Evolutionary conservation across 495 filamentous ascomycete species (phyloP).

Genomic region (Daldinia loculata): DNA sequence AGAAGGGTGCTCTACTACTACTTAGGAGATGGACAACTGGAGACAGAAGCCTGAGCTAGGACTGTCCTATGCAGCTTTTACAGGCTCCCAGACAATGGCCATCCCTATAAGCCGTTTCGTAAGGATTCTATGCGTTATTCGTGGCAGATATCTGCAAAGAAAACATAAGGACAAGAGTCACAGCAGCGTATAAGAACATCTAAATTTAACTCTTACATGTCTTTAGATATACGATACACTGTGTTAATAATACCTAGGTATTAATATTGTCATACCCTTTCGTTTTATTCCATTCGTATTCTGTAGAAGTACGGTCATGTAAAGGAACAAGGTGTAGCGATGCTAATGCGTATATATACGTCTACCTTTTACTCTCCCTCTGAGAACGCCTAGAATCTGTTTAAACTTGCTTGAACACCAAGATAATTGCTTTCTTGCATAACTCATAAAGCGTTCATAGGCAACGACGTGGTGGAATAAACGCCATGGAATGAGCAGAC

Average conservation of each 20-base stretch:
- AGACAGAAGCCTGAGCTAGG: neutral
- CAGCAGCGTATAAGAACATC: neutral
- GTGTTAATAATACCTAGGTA: neutral
- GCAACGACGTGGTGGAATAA: no score
- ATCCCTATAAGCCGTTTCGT: neutral
- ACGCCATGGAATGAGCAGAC: no score
- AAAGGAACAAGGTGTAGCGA: no score
- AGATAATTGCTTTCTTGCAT: no score
- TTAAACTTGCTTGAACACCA: no score
- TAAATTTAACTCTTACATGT: neutral
- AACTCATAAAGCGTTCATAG: no score
- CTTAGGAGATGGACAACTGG: neutral
- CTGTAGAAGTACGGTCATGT: no score
- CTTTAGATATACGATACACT: neutral
- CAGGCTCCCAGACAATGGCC: neutral
- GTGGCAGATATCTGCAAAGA: neutral
- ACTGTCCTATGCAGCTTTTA: neutral
- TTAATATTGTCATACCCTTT: neutral
- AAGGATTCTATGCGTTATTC: neutral
- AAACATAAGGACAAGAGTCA: neutral
- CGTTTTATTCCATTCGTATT: neutral
- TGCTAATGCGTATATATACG: no score
- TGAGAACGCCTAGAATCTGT: no score
- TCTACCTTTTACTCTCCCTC: no score
- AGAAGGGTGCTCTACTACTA: neutral